Evolutionary conservation across 2,329 filamentous ascomycete species (phyloP).

Genomic region (Apiospora kogelbergensis): DNA sequence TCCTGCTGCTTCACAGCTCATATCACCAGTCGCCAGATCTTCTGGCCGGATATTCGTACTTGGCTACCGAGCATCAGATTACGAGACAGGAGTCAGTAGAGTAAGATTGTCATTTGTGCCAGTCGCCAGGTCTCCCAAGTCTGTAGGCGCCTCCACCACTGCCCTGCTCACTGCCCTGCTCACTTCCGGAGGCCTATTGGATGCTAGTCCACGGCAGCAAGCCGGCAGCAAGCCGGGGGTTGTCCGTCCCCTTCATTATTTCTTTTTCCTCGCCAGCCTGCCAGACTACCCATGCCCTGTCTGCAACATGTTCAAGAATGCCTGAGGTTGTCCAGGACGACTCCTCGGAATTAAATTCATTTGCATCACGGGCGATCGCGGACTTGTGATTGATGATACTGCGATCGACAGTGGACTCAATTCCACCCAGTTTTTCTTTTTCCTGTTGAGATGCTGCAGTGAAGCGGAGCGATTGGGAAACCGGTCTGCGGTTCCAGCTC

Average conservation of each 20-base stretch:
- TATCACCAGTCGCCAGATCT: not conserved
- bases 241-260: not conserved
- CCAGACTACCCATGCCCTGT: not conserved
- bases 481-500: slow-evolving; percentile 1
- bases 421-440: not conserved
- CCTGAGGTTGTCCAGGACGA: not conserved
- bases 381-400: not conserved
- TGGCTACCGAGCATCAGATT: not conserved
- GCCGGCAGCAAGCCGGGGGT: not conserved
- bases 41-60: no score
- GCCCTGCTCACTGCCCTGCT: not conserved
- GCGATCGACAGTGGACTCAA: not conserved
- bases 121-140: not conserved
- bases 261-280: not conserved
- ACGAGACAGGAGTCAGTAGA: not conserved
- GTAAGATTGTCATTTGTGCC: not conserved
- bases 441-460: slow-evolving; percentile 3
- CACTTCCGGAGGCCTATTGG: not conserved
- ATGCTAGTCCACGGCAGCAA: not conserved
- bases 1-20: not conserved
- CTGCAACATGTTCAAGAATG: not conserved
- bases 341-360: not conserved
- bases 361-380: no score
- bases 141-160: not conserved
- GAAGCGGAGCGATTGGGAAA: slow-evolving; percentile 5